A percentile compares a stretch with the other conserved stretches of the same genome.
These are phyloP conservation scores for Neonectria punicea DNA, from an alignment of 2,329 filamentous ascomycete genomes.

Conservation along the genomic window DNA sequence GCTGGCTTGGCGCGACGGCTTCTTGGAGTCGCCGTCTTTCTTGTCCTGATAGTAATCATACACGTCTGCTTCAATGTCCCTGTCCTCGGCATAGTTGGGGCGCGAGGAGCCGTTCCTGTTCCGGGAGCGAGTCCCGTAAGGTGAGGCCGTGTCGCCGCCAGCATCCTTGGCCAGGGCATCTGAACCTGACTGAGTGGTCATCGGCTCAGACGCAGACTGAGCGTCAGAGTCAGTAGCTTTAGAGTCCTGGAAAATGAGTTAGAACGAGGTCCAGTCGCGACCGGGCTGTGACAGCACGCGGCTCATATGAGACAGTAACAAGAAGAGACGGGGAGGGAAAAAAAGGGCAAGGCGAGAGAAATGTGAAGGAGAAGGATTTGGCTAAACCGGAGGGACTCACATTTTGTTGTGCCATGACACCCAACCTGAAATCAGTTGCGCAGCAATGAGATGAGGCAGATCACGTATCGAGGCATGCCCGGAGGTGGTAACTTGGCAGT, in stretches of 20 bases:
- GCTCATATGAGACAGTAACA: constrained; percentile 25
- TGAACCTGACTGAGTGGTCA: constrained; percentile 61
- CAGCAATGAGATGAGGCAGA: constrained; percentile 47
- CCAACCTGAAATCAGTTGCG: constrained; percentile 48
- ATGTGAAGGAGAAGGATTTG: constrained; percentile 34
- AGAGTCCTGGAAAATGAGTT: constrained; percentile 46
- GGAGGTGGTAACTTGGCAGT: constrained; percentile 39
- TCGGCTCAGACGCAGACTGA: constrained; percentile 50
- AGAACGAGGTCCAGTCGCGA: constrained; percentile 38
- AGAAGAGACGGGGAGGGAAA: constrained; percentile 22
- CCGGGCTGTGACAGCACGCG: constrained; percentile 28
- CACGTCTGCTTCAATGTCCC: constrained; percentile 86
- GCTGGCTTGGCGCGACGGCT: constrained; percentile 61
- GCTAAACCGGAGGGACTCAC: constrained; percentile 41
- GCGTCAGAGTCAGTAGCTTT: constrained; percentile 49
- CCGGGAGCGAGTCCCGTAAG: constrained; percentile 93
- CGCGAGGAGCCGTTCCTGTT: constrained; percentile 84
- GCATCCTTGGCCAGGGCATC: constrained; percentile 61
- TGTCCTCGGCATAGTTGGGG: constrained; percentile 95
- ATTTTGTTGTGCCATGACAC: constrained; percentile 54
- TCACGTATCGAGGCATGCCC: constrained; percentile 48
- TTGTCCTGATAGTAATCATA: constrained; percentile 74
- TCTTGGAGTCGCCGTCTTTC: constrained; percentile 67
- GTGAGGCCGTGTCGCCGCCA: constrained; percentile 66
- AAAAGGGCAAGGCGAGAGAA: constrained; percentile 11